These are phyloP conservation scores for Metarhizium album DNA, from an alignment of 2,329 filamentous ascomycete species.

Conservation along the genomic window DNA sequence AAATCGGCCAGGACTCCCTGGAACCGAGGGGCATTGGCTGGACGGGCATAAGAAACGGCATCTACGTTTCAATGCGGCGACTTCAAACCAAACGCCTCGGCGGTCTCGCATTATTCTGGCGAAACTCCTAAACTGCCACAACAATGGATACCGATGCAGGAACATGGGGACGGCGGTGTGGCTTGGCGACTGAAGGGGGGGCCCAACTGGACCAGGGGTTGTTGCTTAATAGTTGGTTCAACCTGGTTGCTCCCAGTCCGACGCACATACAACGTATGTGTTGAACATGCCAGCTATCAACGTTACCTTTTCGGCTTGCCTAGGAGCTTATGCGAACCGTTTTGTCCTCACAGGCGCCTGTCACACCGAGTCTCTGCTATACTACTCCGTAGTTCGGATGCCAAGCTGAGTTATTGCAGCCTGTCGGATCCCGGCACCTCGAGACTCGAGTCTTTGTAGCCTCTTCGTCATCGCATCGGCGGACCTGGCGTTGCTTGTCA, in stretches of 20 bases:
- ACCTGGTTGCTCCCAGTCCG: background rate
- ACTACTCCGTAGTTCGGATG: constrained; percentile 1
- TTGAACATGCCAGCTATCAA: no score
- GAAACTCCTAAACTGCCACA: constrained; percentile 3
- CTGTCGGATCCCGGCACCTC: background rate
- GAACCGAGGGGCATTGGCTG: background rate
- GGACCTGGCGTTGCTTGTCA: background rate
- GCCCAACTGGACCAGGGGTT: background rate
- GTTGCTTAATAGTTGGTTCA: background rate
- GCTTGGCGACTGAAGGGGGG: background rate
- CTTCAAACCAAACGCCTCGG: constrained; percentile 20
- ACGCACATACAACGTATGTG: no score
- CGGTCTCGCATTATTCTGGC: constrained; percentile 7
- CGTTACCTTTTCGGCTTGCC: no score
- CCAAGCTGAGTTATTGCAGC: background rate
- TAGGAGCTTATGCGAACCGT: no score
- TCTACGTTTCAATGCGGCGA: constrained; percentile 19
- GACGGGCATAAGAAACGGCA: constrained; percentile 9
- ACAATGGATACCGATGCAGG: background rate
- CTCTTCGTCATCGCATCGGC: background rate
- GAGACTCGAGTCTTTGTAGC: background rate
- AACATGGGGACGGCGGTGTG: background rate
- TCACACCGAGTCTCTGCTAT: background rate
- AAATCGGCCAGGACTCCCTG: background rate
- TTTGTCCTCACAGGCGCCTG: no score